A percentile compares a stretch with the other conserved stretches of the same genome.
These are phyloP conservation scores for Drosera spatulata DNA, from an alignment of 179 eudicot species.

Conservation along the genomic window DNA sequence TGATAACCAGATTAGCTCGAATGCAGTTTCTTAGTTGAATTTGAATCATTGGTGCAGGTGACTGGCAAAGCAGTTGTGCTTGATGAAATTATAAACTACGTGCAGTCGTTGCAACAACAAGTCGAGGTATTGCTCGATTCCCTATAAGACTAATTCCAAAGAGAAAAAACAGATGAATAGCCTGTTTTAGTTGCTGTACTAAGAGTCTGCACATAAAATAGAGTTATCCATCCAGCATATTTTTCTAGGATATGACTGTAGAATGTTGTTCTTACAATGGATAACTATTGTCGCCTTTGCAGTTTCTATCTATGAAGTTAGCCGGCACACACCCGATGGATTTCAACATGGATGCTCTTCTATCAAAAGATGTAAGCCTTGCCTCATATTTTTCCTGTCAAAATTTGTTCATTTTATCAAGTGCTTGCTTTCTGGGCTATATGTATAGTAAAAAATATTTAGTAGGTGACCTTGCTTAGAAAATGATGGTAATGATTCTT, in stretches of 20 bases:
- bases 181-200: background rate
- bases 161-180: too few relatives aligned
- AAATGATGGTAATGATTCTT: background rate
- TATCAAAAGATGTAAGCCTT: conserved; percentile 56
- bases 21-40: background rate
- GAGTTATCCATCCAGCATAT: background rate
- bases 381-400: background rate
- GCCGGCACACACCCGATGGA: conserved; percentile 64
- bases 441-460: background rate
- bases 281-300: conserved; percentile 2
- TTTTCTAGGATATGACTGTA: background rate
- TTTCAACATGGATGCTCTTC: conserved; percentile 49
- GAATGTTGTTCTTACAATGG: background rate
- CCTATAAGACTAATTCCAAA: background rate
- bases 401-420: background rate
- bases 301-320: conserved; percentile 74
- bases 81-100: conserved; percentile 80
- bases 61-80: conserved; percentile 19
- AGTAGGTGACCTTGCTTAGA: background rate
- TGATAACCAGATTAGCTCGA: background rate
- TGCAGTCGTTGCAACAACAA: conserved; percentile 69
- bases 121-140: conserved; percentile 43
- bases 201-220: too few relatives aligned
- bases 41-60: conserved; percentile 24
- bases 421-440: background rate